Conservation (phyloP, 2,329 filamentous ascomycete species). For the Incumbomyces delicatus region DNA sequence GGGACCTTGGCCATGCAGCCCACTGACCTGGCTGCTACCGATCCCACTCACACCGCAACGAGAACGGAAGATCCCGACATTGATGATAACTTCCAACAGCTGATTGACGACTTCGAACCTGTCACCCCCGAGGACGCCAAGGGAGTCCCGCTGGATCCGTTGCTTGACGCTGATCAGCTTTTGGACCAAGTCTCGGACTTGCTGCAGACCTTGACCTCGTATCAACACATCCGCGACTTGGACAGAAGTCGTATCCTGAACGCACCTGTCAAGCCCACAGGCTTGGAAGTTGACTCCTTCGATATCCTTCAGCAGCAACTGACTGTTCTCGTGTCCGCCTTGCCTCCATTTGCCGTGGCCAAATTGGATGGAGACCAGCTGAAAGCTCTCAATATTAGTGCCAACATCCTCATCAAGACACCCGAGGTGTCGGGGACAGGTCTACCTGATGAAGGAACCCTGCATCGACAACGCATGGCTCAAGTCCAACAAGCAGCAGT, state of each 20-base stretch:
- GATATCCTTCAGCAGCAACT: conserved; percentile 67
- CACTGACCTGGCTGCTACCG: conserved; percentile 8
- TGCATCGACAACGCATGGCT: conserved; percentile 37
- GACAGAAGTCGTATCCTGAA: conserved; percentile 11
- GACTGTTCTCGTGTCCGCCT: conserved; percentile 58
- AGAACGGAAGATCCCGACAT: conserved; percentile 24
- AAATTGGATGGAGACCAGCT: conserved; percentile 79
- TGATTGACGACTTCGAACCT: conserved; percentile 33
- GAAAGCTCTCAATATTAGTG: conserved; percentile 73
- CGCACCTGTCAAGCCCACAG: conserved; percentile 43
- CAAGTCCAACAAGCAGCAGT: conserved; percentile 25
- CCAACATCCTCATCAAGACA: conserved; percentile 61
- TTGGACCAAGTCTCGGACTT: conserved; percentile 50
- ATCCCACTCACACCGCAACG: conserved; percentile 17
- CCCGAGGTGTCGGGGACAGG: conserved; percentile 68
- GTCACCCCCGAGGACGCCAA: conserved; percentile 23
- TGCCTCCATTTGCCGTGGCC: conserved; percentile 77
- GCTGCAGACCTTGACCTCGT: conserved; percentile 52
- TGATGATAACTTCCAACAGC: conserved; percentile 31
- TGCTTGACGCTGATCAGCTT: conserved; percentile 41
- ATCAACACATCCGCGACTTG: conserved; percentile 51
- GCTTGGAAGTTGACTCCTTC: conserved; percentile 52
- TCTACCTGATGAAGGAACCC: conserved; percentile 67
- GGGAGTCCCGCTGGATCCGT: conserved; percentile 24
- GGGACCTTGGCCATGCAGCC: conserved; percentile 19